Evolutionary conservation across 208 protist genomes (phyloP), one percentile per base, ranked within the genome.

Genomic region (Leishmania tarentolae): DNA sequence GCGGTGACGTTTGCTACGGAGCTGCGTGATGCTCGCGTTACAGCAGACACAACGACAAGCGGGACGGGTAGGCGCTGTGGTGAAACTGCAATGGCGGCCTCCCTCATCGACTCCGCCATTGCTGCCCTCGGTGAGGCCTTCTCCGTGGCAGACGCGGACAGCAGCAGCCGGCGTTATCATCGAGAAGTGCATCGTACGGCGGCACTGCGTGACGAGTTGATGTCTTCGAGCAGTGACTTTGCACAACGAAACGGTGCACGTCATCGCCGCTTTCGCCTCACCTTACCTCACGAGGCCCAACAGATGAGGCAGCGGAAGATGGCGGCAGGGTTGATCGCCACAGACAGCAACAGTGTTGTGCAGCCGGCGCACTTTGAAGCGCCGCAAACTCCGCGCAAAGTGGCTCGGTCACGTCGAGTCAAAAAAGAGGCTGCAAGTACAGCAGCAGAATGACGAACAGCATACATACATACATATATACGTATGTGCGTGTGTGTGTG

Each of bases 341-440:
- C 68, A 6, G 46, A 73, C 79, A n/a, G 15, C 66, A 57, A 6
- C n/a, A 11, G n/a, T 52, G 24, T 9, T 40, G 69, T 52, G 69
- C 69, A 50, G 69, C 44, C 75, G 37, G n/a, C 37, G n/a, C 47
- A 40, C 57, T 88, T 94, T 57, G 78, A 91, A 19, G 88, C 88
- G 2, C 88, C 91, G 40, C 80, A 83, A 46, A 68, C 83, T 2
- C 91, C 91, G 4, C 83, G 91, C 19, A 94, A 94, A 75, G 91
- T 94, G 50, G 85, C 89, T 1, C 83, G 91, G 3, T 76, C 91
- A 40, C 80, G 82, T 40, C 87, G 85, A 50, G 70, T 75, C 53
- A 56, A 47, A 4, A 82, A 85, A 44, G 75, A 61, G 4, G 9
- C 52, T 4, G 28, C 70, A n/a, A 71, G 40, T 50, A 75, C 8